Base-by-base conservation (phyloP, 805 yeast species). In the Schizosaccharomyces cryophilus region DNA sequence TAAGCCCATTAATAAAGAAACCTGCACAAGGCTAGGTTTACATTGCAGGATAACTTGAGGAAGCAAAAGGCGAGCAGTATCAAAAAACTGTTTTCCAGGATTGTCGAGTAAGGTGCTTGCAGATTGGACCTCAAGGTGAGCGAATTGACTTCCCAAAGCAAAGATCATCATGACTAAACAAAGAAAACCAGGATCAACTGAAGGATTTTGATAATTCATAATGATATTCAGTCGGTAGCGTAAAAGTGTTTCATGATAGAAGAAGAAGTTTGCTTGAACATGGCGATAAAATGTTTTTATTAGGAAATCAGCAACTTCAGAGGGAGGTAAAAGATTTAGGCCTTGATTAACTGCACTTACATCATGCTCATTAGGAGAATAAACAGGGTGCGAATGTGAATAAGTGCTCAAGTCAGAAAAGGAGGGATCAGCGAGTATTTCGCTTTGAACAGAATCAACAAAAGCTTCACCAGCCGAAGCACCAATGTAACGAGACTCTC, bases 381-480 rank as follows among this genome's bases (percentile, higher is more conserved):
- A 21, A 11, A 15, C 26, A 21, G 19, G 47, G 17, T 35, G 60
- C 13, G 47, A 31, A 21, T 35, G 13, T 38, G 42, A 35, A 30
- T 56, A 56, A 7, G 60, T 40, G 19, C 24, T 31, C n/a, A 56
- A 21, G 24, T 56, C 60, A 17, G 24, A 21, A 35, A 35, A 19
- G 17, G 42, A 19, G 11, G 60, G 60, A 24, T 35, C 47, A 7
- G 26, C 47, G 5, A 40, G 26, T 4, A 56, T 17, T 4, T 35
- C 42, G 21, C 47, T 21, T 30, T 40, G 60, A 11, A 56, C 47
- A 13, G 47, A 35, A 17, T 56, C 60, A 21, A 56, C 38, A 15
- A 56, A 56, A 15, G 47, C 47, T 40, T 40, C 42, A 56, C 60
- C 60, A 6, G 60, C 60, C 15, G 60, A 56, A n/a, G 42, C 60